These are phyloP conservation scores for Fusarium floridanum DNA, from an alignment of 2,329 filamentous ascomycete genomes.

Conservation along the genomic window DNA sequence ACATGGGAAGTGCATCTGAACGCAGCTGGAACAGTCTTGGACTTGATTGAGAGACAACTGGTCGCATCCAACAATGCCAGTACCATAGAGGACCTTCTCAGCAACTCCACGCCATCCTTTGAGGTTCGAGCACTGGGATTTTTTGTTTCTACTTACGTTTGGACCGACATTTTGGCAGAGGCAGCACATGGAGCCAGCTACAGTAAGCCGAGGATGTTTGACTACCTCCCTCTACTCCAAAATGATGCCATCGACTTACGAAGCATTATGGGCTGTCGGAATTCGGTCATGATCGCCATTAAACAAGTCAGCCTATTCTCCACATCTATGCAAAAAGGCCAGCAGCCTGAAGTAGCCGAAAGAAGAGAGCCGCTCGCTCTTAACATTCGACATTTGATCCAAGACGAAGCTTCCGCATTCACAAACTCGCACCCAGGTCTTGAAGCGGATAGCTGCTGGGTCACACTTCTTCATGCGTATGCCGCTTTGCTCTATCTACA, in stretches of 20 bases:
- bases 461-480: slow-evolving; percentile 16
- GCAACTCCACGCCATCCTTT: background rate
- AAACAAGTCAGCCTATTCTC: slow-evolving; percentile 15
- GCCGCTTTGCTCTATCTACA: slow-evolving; percentile 6
- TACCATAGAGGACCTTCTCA: slow-evolving; percentile 5
- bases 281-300: slow-evolving; percentile 15
- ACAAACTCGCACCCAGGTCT: background rate
- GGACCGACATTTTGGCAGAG: slow-evolving; percentile 18
- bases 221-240: slow-evolving; percentile 15
- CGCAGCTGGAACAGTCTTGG: slow-evolving; percentile 14
- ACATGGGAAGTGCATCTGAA: slow-evolving; percentile 16
- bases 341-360: background rate
- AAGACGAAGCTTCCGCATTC: background rate
- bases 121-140: slow-evolving; percentile 3
- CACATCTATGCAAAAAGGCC: background rate
- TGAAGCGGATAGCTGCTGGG: slow-evolving; percentile 13
- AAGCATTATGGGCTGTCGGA: slow-evolving; percentile 15
- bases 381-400: background rate
- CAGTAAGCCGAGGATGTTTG: background rate
- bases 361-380: background rate
- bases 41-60: slow-evolving; percentile 10
- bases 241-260: slow-evolving; percentile 5
- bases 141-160: slow-evolving; percentile 15
- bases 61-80: background rate
- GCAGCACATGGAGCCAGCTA: slow-evolving; percentile 2